These are phyloP conservation scores for Fusarium sp. DNA, from an alignment of 2,329 filamentous ascomycete genomes.

Conservation along the genomic window DNA sequence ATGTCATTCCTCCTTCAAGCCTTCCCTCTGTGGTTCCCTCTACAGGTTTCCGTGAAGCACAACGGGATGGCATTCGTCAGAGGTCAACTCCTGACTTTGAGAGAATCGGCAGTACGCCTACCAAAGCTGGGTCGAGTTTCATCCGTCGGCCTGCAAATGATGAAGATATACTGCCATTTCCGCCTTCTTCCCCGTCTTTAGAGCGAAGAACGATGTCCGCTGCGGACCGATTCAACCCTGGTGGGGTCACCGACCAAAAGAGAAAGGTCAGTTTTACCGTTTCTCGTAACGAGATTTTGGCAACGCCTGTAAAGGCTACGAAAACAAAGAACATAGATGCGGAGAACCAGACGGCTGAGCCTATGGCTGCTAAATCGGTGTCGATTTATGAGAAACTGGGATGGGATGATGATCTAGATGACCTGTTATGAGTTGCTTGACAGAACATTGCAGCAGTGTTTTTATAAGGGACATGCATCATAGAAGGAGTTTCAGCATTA, in stretches of 20 bases:
- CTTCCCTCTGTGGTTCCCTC: constrained; percentile 57
- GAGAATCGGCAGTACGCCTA: constrained; percentile 50
- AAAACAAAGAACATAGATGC: constrained; percentile 25
- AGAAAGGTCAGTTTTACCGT: constrained; percentile 35
- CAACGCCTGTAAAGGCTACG: constrained; percentile 56
- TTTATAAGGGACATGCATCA: constrained; percentile 37
- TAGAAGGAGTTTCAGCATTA: constrained; percentile 38
- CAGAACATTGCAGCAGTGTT: constrained; percentile 42
- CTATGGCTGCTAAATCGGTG: constrained; percentile 44
- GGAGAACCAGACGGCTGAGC: constrained; percentile 20
- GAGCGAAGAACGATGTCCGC: constrained; percentile 39
- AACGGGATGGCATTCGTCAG: constrained; percentile 49
- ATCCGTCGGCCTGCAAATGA: constrained; percentile 47
- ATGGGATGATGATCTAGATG: constrained; percentile 69
- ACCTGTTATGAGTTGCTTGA: constrained; percentile 53
- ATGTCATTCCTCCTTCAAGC: constrained; percentile 55
- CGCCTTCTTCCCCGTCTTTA: constrained; percentile 54
- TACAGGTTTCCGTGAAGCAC: constrained; percentile 53
- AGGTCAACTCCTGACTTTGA: constrained; percentile 49
- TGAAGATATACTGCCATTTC: constrained; percentile 44
- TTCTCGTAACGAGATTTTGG: constrained; percentile 46
- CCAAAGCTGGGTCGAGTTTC: constrained; percentile 47
- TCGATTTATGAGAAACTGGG: constrained; percentile 68
- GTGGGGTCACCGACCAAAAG: constrained; percentile 28
- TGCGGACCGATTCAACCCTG: constrained; percentile 30